phyloP scores from a whole-genome alignment of 345 rosid genomes.

The Citrus mangshanensis region DNA sequence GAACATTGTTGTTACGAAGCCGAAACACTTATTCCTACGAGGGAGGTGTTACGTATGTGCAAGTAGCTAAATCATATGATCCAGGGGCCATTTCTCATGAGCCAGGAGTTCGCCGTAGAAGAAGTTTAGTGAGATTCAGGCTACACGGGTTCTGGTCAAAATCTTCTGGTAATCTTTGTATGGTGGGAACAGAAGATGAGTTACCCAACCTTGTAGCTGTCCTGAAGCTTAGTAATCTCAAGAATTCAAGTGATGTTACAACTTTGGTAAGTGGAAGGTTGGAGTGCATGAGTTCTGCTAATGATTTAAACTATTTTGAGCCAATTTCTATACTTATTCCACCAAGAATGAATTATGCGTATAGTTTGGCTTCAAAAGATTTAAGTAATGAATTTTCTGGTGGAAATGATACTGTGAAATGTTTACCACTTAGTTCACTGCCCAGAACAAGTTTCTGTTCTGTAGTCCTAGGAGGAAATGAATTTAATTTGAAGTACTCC shows the following conservation, averaged over 20 bases:
- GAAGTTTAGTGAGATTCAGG: conserved; percentile 19
- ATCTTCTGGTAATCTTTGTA: conserved; percentile 43
- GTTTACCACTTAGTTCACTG: conserved; percentile 5
- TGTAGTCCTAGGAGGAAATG: conserved; percentile 5
- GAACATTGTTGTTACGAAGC: conserved; percentile 4
- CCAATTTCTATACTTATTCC: conserved; percentile 35
- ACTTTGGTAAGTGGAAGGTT: conserved; percentile 43
- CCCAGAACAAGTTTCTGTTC: conserved; percentile 18
- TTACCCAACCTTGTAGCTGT: conserved; percentile 21
- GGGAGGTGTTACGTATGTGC: neutral
- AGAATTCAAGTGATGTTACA: conserved; percentile 21
- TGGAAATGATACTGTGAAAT: conserved; percentile 7
- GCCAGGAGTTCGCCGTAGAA: neutral
- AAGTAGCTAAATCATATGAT: neutral
- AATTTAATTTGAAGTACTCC: conserved; percentile 22
- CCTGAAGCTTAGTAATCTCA: conserved; percentile 41
- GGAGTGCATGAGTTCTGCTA: conserved; percentile 29
- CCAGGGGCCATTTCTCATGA: neutral
- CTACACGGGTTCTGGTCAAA: conserved; percentile 49
- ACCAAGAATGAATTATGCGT: conserved; percentile 26
- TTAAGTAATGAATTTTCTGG: neutral
- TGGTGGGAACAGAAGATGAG: conserved; percentile 40
- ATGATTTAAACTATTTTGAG: conserved; percentile 30
- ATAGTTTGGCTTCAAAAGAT: conserved; percentile 18
- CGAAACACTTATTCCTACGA: neutral